Evolutionary conservation across 2,329 filamentous ascomycete genomes (phyloP).

Genomic region (Rutstroemia sp.): DNA sequence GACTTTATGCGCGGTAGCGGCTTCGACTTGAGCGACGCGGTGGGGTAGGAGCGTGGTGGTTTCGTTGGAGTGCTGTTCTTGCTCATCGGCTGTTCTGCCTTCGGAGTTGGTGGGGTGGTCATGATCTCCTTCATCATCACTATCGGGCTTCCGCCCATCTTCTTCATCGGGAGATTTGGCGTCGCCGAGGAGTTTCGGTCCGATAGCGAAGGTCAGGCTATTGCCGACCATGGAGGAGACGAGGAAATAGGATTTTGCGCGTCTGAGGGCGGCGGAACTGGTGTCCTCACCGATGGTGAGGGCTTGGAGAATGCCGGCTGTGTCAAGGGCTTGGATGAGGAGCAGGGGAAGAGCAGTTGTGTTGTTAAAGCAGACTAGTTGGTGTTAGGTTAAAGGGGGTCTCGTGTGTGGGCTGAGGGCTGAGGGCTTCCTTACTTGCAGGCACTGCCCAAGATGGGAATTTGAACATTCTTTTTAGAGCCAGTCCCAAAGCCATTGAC

Average conservation of each 20-base stretch:
- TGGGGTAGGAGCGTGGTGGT: slow-evolving; percentile 17
- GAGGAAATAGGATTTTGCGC: slow-evolving; percentile 59
- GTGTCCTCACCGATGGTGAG: slow-evolving; percentile 38
- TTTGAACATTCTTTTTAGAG: slow-evolving; percentile 31
- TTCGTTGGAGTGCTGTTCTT: slow-evolving; percentile 20
- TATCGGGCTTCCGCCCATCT: slow-evolving; percentile 13
- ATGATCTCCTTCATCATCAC: slow-evolving; percentile 20
- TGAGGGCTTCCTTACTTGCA: slow-evolving; percentile 33
- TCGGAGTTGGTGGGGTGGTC: slow-evolving; percentile 18
- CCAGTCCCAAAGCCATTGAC: slow-evolving; percentile 36
- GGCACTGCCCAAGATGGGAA: slow-evolving; percentile 40
- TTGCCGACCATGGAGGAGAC: slow-evolving; percentile 58
- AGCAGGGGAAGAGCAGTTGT: slow-evolving; percentile 40
- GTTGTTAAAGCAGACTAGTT: slow-evolving; percentile 34
- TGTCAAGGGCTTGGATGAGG: slow-evolving; percentile 33
- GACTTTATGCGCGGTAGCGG: not conserved
- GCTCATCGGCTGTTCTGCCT: slow-evolving; percentile 21
- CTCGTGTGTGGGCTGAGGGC: no score
- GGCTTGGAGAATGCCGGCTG: slow-evolving; percentile 44
- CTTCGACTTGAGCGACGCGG: slow-evolving; percentile 2
- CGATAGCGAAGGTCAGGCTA: slow-evolving; percentile 56
- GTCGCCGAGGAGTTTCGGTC: slow-evolving; percentile 48
- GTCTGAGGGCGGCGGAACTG: slow-evolving; percentile 41
- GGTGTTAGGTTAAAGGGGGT: not conserved
- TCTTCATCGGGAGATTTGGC: slow-evolving; percentile 32